Evolutionary conservation across 345 rosid species (phyloP), one percentile per base, ranked within the genome.

Genomic region (Noccaea bulbosa): DNA sequence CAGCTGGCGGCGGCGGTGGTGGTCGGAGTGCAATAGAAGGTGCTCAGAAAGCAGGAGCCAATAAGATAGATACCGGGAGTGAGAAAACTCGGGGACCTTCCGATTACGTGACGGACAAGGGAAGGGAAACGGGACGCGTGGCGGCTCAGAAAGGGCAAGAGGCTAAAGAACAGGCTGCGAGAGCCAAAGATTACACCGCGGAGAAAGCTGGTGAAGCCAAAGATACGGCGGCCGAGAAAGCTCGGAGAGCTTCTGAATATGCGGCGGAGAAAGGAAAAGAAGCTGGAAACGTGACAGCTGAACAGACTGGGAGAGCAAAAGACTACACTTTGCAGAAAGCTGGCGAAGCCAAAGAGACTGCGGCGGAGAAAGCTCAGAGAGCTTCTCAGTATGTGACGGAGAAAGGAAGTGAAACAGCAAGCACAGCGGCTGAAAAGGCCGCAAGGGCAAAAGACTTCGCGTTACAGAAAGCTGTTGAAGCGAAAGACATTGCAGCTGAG

Each of bases 181-280:
- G 75, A 69, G 76, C 78, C 0, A 82, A 74, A 44, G 79, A 69
- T 1, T 77, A 62, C 15, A 69, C 82, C 1, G 8, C 69, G 10
- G 52, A 70, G 60, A 82, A 77, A 50, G 79, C 72, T 3, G 14
- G 8, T 17, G 57, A 45, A 12, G 70, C 61, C 0, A 81, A 74
- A 47, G 88, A 73, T n/a, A 57, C 81, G 3, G 41, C 60, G 7
- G 44, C 51, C 1, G 71, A 76, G 34, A 72, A 74, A 16, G 77
- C 75, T 39, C 67, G 37, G 16, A 74, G 20, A 37, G 62, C 80
- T 15, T 39, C 77, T 0, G 65, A 76, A 39, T 47, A 53, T 3
- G 52, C 60, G 0, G 46, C 81, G 0, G 85, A 87, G 66, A 86
- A 77, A 67, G 84, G 85, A 10, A 62, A 11, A 1, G 22, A 79